Conservation (phyloP, 78 protist genomes). For the Chrysochromulina tobinii region DNA sequence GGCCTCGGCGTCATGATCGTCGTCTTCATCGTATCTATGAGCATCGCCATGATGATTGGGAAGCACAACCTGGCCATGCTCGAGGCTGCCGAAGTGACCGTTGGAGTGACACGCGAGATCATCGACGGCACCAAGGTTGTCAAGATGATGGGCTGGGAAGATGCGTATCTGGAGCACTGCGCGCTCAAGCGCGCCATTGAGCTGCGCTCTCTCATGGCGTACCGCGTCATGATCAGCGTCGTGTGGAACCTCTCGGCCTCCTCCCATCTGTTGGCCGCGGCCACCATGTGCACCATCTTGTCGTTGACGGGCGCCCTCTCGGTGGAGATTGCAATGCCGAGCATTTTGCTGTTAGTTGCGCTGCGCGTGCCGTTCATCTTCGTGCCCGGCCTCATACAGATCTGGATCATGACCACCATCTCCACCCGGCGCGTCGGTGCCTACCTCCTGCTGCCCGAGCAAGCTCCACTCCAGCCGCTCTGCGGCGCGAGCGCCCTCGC, state of each 20-base stretch:
- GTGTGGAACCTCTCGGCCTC: not conserved
- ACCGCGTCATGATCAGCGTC: not conserved
- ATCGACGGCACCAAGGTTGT: not conserved
- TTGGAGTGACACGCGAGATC: not conserved
- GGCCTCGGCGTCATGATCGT: not conserved
- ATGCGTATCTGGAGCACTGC: not conserved
- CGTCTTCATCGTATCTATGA: not conserved
- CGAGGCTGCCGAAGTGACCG: not conserved
- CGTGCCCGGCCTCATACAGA: not conserved
- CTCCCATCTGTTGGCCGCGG: not conserved
- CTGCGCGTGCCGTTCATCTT: conserved; percentile 21
- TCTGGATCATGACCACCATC: not conserved
- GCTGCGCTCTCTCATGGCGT: not conserved
- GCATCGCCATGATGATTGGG: not conserved
- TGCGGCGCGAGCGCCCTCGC: no score
- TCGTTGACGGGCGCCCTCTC: not conserved
- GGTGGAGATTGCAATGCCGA: not conserved
- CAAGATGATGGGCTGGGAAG: conserved; percentile 3
- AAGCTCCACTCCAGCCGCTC: no score
- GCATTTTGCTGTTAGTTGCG: not conserved
- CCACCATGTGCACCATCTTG: not conserved
- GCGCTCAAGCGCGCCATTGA: not conserved
- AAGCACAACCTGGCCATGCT: not conserved
- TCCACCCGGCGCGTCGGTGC: not conserved
- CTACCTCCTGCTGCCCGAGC: conserved; percentile 17